Conservation (phyloP, 257 asterid genomes). For the Apocynum venetum region DNA sequence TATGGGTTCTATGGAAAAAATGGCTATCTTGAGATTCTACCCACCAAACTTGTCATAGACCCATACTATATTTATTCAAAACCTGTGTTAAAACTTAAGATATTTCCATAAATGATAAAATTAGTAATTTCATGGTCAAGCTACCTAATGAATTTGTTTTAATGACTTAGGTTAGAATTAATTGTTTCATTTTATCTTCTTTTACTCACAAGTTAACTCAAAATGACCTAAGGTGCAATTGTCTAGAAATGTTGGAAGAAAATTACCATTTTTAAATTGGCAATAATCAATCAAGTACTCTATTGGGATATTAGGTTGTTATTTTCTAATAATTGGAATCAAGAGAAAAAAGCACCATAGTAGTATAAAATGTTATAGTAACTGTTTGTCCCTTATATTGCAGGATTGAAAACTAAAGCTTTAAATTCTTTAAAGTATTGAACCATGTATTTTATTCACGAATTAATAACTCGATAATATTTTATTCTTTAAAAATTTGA, state of each 20-base stretch:
- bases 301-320: neutral
- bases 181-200: neutral
- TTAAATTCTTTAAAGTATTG: too few species aligned
- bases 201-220: neutral
- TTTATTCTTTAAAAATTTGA: too few species aligned
- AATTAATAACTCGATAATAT: too few species aligned
- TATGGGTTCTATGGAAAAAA: neutral
- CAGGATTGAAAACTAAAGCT: too few species aligned
- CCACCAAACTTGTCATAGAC: slow-evolving; percentile 11
- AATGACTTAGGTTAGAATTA: neutral
- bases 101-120: neutral
- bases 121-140: neutral
- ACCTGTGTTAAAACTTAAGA: neutral
- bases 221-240: neutral
- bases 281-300: too few species aligned
- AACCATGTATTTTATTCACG: too few species aligned
- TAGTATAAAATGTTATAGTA: neutral
- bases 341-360: neutral
- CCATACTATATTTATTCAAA: neutral
- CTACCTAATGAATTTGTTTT: neutral
- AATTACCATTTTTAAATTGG: too few species aligned
- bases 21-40: neutral
- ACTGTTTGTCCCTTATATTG: too few species aligned
- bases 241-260: neutral
- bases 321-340: too few species aligned